Evolutionary conservation across 2,329 filamentous ascomycete species (phyloP).

Genomic region (Sporothrix pseudoabietina): DNA sequence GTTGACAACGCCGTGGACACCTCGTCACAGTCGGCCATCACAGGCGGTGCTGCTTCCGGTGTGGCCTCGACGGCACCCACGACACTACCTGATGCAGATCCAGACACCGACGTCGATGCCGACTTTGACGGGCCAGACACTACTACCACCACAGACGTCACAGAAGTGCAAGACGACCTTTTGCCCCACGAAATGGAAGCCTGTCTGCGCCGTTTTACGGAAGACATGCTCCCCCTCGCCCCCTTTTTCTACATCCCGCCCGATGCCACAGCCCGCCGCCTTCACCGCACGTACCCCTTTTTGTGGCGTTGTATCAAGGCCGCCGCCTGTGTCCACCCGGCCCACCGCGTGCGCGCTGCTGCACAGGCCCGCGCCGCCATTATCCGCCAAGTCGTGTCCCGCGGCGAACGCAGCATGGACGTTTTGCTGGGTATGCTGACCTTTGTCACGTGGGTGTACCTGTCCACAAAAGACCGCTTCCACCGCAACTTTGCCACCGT

Average conservation of each 20-base stretch:
- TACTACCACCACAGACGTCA: background rate
- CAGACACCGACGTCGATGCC: background rate
- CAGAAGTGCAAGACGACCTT: background rate
- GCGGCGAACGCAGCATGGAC: slow-evolving; percentile 53
- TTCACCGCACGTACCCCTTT: slow-evolving; percentile 52
- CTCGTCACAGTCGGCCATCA: background rate
- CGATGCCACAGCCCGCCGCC: slow-evolving; percentile 43
- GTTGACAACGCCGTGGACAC: background rate
- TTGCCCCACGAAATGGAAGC: slow-evolving; percentile 35
- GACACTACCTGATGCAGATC: background rate
- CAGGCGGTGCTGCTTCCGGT: background rate
- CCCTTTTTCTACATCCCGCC: slow-evolving; percentile 43
- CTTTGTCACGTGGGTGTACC: slow-evolving; percentile 47
- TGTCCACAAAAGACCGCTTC: background rate
- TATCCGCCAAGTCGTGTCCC: slow-evolving; percentile 50
- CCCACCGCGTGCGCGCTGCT: slow-evolving; percentile 45
- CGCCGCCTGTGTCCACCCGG: slow-evolving; percentile 48
- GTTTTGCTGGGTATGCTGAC: slow-evolving; percentile 54
- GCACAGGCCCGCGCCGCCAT: slow-evolving; percentile 49
- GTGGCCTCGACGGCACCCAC: background rate
- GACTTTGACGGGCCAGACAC: background rate
- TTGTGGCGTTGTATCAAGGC: slow-evolving; percentile 54
- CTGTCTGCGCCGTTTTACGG: slow-evolving; percentile 46
- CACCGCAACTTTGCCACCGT: slow-evolving; percentile 45
- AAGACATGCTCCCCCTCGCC: slow-evolving; percentile 41